Evolutionary conservation across 1,139 yeast species (phyloP), one percentile per base, ranked within the genome.

Genomic region (Hansenula anomala): DNA sequence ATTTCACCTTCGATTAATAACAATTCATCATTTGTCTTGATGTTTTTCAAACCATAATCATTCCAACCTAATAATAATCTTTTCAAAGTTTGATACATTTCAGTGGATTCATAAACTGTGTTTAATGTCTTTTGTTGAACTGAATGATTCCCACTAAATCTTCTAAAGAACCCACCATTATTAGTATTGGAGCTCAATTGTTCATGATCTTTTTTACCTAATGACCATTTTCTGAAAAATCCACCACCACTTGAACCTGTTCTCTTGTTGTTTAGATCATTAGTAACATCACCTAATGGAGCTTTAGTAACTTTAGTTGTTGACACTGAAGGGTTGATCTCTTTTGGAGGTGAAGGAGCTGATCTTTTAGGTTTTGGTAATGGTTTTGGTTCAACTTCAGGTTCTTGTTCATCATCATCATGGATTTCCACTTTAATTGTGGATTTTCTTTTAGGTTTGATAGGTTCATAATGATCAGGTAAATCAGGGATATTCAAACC

Each of bases 11-110:
- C 72, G 29, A 83, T 69, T 28, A 66, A 66, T 49, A 64, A 61
- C 9, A 67, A 62, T 14, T 66, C 60, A 30, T 67, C 65, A 49
- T 72, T 74, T 38, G 74, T 63, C 36, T 64, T 65, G 45, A 83
- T 68, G 43, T 76, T 72, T 49, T 73, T 77, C 54, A 83, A 63
- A 9, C 92, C 90, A 54, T 82, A 82, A 47, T 75, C 77, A 14
- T 78, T 72, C 92, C 92, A 83, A 12, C 83, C 78, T 37, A 62
- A 67, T 50, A 83, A 64, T 43, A 82, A 69, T 29, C 85, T 78
- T 58, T 67, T 73, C 50, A 83, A 64, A 5, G 88, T 88, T 30
- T 78, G 74, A 38, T 74, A 71, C 71, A 82, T 73, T 55, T 82
- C 87, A 14, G 44, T 45, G 9, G 62, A 54, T 17, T 55, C 54